Evolutionary conservation across 169 alveolate genomes (phyloP), one percentile per base, ranked within the genome.

Genomic region (Plasmodium gonderi): DNA sequence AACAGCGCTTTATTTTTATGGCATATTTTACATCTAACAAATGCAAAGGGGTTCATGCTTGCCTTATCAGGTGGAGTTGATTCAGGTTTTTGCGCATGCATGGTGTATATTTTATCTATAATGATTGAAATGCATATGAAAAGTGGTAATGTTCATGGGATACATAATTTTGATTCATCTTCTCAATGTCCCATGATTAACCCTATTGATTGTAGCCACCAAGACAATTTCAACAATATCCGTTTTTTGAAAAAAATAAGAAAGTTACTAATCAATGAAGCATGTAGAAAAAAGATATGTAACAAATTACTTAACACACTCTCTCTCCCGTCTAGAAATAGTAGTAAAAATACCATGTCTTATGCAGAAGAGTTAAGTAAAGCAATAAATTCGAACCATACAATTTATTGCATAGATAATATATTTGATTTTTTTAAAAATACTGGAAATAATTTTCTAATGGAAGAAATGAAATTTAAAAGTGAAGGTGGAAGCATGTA

Each of bases 51-150:
- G 3, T 90, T 90, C 74, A 49, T 79, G 26, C 60, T 90, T 31
- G 94, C 94, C 47, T 2, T 90, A 3, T 90, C 94, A n/a, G 94
- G 94, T 17, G 94, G 94, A 33, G 76, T 90, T 38, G 94, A 90
- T 64, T 90, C 94, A 0, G 75, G 91, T 11, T 90, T 90, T 40
- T 20, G 26, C 23, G 94, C 91, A 14, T 90, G 91, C 40, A 90
- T 90, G 91, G 94, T 90, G 11, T 78, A 90, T 44, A 36, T 90
- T 1, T 64, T 90, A 20, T 77, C 94, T 1, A 90, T 79, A 23
- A 76, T 90, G 94, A 11, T 90, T 20, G 94, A 90, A 45, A 38
- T 78, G 17, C 26, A 29, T 0, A 42, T 90, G 54, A 76, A 78
- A 23, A 69, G 17, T 11, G 1, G 67, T 17, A 8, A 9, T 17